Conservation (phyloP, 2,329 filamentous ascomycete genomes). For the Periconia digitata region DNA sequence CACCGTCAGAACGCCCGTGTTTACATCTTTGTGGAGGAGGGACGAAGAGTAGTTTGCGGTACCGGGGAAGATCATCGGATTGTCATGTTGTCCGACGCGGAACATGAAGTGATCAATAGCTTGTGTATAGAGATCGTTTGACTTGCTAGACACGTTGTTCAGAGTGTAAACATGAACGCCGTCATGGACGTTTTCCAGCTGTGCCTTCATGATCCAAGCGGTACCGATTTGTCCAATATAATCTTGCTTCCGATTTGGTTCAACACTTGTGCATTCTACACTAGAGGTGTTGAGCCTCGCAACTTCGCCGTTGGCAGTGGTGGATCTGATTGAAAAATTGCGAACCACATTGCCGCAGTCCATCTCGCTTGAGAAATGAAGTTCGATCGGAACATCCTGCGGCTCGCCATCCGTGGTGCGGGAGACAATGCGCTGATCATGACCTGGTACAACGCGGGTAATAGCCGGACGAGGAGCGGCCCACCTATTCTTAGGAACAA, state of each 20-base stretch:
- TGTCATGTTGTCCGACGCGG: conserved; percentile 59
- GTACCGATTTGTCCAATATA: conserved; percentile 58
- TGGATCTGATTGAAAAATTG: conserved; percentile 56
- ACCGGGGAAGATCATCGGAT: conserved; percentile 61
- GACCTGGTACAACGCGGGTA: conserved; percentile 62
- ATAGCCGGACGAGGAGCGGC: conserved; percentile 58
- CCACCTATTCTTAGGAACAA: conserved; percentile 57
- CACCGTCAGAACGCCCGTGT: conserved; percentile 50
- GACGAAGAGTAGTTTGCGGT: conserved; percentile 60
- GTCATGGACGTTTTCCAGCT: conserved; percentile 59
- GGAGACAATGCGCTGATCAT: conserved; percentile 60
- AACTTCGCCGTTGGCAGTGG: conserved; percentile 49
- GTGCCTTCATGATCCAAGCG: conserved; percentile 56
- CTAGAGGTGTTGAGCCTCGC: conserved; percentile 49
- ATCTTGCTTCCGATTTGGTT: conserved; percentile 21
- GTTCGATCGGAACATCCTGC: conserved; percentile 53
- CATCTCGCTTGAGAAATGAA: conserved; percentile 64
- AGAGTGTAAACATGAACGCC: conserved; percentile 63
- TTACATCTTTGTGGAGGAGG: conserved; percentile 49
- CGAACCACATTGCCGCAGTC: conserved; percentile 58
- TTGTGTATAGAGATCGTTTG: conserved; percentile 49
- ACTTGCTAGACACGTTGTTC: conserved; percentile 53
- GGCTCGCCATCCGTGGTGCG: conserved; percentile 43
- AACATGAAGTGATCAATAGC: conserved; percentile 64
- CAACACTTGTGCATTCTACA: conserved; percentile 49